Evolutionary conservation across 495 filamentous ascomycete species (phyloP).

Genomic region (Trichoderma gamsii): DNA sequence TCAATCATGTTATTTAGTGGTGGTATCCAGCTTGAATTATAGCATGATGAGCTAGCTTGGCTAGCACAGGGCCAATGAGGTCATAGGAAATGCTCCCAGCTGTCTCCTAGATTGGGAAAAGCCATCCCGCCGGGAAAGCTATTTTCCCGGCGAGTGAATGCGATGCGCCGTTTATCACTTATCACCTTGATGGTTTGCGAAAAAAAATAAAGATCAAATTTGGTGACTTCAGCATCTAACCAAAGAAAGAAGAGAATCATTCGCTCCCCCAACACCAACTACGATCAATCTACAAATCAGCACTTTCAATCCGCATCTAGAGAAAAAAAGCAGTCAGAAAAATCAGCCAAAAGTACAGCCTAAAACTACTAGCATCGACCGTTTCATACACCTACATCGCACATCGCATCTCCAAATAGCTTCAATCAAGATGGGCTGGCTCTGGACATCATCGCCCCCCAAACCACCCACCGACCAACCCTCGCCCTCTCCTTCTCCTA

Average conservation of each 20-base stretch:
- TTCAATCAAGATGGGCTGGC: conserved; percentile 46
- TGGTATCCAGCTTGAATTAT: conserved; percentile 4
- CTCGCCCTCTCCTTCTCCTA: conserved; percentile 13
- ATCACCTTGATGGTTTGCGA: background rate
- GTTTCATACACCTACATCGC: background rate
- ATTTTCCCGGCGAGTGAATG: background rate
- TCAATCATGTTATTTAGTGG: background rate
- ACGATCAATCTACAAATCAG: background rate
- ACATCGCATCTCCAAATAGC: background rate
- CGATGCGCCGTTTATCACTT: background rate
- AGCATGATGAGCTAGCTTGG: conserved; percentile 6
- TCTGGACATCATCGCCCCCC: conserved; percentile 36
- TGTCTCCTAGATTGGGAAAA: background rate
- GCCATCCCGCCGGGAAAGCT: background rate
- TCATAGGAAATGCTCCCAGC: conserved; percentile 19
- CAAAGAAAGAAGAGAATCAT: background rate
- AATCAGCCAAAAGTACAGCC: background rate
- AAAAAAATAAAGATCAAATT: background rate
- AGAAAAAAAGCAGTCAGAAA: background rate
- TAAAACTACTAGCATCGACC: background rate
- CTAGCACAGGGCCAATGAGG: conserved; percentile 22
- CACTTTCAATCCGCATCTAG: background rate
- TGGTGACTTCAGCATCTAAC: background rate
- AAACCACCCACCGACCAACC: conserved; percentile 21
- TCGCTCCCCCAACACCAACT: background rate